phyloP scores from a whole-genome alignment of 139 green algal genomes.

The Yamagishiella unicocca region DNA sequence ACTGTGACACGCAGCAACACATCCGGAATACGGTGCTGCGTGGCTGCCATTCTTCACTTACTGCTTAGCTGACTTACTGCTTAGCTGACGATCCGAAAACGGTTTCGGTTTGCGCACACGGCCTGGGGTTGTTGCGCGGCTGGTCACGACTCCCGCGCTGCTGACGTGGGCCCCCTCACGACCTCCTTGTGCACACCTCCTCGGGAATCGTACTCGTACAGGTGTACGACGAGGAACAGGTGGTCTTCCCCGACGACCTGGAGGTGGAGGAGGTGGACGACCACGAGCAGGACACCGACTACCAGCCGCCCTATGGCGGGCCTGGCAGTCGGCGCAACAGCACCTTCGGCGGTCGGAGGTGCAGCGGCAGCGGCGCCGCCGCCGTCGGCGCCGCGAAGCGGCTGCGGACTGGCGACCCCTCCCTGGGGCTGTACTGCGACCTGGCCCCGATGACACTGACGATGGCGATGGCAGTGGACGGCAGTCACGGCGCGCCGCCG shows the following conservation, averaged over 20 bases:
- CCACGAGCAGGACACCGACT: constrained; percentile 28
- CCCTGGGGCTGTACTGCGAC: neutral
- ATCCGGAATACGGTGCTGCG: too few relatives aligned
- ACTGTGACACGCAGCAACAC: too few relatives aligned
- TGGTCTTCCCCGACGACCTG: neutral
- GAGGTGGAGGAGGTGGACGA: constrained; percentile 11
- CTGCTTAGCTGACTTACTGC: too few relatives aligned
- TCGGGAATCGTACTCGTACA: too few relatives aligned
- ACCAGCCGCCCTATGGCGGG: neutral
- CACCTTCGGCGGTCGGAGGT: neutral
- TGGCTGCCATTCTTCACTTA: too few relatives aligned
- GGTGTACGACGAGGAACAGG: constrained; percentile 4
- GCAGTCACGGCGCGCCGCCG: neutral
- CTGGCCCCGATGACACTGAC: neutral
- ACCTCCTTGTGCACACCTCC: too few relatives aligned
- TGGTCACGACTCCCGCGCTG: too few relatives aligned
- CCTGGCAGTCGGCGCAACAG: neutral
- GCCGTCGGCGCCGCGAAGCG: neutral
- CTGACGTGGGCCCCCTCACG: too few relatives aligned
- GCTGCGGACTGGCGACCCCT: neutral
- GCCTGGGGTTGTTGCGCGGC: too few relatives aligned
- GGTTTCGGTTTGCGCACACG: too few relatives aligned
- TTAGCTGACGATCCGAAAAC: too few relatives aligned
- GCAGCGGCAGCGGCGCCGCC: constrained; percentile 12
- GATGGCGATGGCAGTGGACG: neutral